These are phyloP conservation scores for Magnusiomyces tetraspermus DNA, from an alignment of 1,139 yeast genomes.

Conservation along the genomic window DNA sequence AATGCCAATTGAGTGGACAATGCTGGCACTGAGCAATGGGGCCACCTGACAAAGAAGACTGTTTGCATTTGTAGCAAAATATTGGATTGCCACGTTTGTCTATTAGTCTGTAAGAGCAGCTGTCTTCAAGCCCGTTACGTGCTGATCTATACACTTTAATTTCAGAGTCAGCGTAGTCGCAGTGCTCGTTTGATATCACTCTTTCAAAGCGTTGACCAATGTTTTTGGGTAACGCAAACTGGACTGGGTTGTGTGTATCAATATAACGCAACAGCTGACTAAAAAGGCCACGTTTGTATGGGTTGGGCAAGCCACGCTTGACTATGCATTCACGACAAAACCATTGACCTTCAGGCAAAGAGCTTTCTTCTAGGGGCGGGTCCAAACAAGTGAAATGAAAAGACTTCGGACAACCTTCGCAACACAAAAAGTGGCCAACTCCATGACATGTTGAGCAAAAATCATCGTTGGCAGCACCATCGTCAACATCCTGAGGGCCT, in stretches of 20 bases:
- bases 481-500: background rate
- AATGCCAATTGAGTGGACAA: constrained; percentile 82
- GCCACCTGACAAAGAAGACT: constrained; percentile 49
- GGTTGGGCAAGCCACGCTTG: constrained; percentile 30
- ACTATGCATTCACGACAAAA: constrained; percentile 61
- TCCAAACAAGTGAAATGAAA: constrained; percentile 87
- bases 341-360: constrained; percentile 86
- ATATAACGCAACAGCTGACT: constrained; percentile 53
- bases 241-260: constrained; percentile 55
- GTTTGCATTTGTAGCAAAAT: constrained; percentile 68
- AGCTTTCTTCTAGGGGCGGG: constrained; percentile 71
- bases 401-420: constrained; percentile 86
- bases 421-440: constrained; percentile 80
- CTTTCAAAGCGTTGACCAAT: constrained; percentile 68
- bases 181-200: constrained; percentile 56
- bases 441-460: constrained; percentile 84
- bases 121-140: constrained; percentile 35
- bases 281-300: constrained; percentile 39
- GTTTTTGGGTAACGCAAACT: constrained; percentile 58
- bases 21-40: constrained; percentile 71
- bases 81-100: constrained; percentile 57
- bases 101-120: constrained; percentile 54
- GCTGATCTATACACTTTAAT: constrained; percentile 30
- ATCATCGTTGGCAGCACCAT: constrained; percentile 52
- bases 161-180: constrained; percentile 60